Evolutionary conservation across 805 yeast genomes (phyloP), one percentile per base, ranked within the genome.

Genomic region (Candida maris): DNA sequence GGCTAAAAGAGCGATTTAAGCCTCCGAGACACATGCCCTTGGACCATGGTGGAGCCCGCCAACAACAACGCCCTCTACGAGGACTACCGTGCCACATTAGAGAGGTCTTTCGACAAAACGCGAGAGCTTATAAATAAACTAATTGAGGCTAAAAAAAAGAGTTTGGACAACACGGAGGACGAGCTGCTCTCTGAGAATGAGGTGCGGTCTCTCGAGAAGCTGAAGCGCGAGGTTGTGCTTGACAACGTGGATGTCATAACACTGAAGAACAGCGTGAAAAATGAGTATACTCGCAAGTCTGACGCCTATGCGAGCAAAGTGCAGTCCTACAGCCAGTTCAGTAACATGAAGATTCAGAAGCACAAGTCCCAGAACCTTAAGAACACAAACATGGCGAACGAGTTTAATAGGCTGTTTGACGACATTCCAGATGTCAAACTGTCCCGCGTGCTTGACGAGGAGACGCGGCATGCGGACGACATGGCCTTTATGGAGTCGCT

Each of bases 341-440:
- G 35, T 23, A 48, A 45, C 27, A 38, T 36, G 28, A 51, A 49
- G 32, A 29, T 48, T 10, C 41, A 35, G 14, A 41, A 36, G 23
- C 41, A 41, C 24, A 48, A 51, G 36, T 39, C 45, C 3, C 52
- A 50, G 35, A 37, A 40, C 25, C 34, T 46, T 25, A 39, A 44
- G 29, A 54, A 55, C 29, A 36, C 37, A 15, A 23, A 27, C 4
- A 24, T 40, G 22, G 40, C 39, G 27, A 37, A 42, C 19, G 39
- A 48, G 35, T 42, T 52, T 4, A 27, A 39, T 13, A 36, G 31
- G 22, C 34, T 44, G n/a, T 26, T 54, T 6, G 23, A 37, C 8
- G 42, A 44, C 13, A 34, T 57, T 9, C 60, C 59, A 0, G 49
- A 45, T 12, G 28, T 56, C 17, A 40, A 46, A 19, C 22, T 49